Base-by-base conservation (phyloP, 2,329 filamentous ascomycete species). In the Cladosporium austrohemisphaericum region DNA sequence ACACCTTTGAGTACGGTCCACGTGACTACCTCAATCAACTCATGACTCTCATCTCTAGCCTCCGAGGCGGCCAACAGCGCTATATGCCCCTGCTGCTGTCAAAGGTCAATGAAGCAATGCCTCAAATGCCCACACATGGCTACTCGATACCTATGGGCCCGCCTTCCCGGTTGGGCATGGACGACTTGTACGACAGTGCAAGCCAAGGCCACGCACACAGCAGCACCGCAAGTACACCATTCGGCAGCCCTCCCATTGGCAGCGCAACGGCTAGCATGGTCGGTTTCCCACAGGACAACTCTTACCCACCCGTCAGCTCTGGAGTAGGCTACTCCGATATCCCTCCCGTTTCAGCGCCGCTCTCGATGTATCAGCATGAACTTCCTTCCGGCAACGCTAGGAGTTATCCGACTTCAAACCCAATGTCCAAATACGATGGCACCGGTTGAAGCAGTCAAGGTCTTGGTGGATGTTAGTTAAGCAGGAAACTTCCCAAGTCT, bases 71-170 rank as follows among this genome's bases (percentile, higher is more conserved):
- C 5, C 79, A 91, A 50, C 79, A 85, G 54, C 84, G 85, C 44
- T 93, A 89, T 63, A 73, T 92, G 11, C 88, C 88, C 2, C 75
- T 94, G 0, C 76, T 95, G 1, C 70, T 93, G 49, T 79, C 78
- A 64, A 93, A 92, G 70, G 78, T 92, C 31, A 77, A 84, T 53
- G 85, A 92, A 33, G 60, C 62, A 7, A 58, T 68, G 43, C 63
- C 66, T 13, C 55, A 60, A 18, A 51, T 56, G 50, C 54, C 58
- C 5, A 55, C 51, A 5, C 56, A 59, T 29, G 58, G 57, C 16
- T 64, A 60, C 50, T 49, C 57, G 3, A 53, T 66, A 18, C 54
- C 58, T 10, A 55, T 57, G 5, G 51, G 57, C 9, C 59, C 61
- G n/a, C 50, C 53, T 9, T 57, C n/a, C 43, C 36, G 38, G n/a